Evolutionary conservation across 371 early-diverging fungal genomes (phyloP), one percentile per base, ranked within the genome.

Genomic region (Actinomortierella wolfii): DNA sequence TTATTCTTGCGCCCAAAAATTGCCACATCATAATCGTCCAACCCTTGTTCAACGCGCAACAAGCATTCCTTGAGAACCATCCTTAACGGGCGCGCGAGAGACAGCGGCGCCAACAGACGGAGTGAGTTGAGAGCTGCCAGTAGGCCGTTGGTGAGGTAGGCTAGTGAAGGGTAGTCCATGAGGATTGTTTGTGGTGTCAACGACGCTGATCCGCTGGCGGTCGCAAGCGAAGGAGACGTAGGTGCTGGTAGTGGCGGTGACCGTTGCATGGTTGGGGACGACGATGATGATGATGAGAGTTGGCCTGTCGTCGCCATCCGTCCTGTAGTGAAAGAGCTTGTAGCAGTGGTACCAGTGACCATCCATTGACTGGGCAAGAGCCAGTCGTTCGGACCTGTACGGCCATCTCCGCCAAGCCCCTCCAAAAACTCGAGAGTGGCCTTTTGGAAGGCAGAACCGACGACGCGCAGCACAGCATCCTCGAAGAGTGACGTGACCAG

Each of bases 81-180:
- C 21, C 77, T 64, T 26, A 75, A 46, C 6, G 70, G 64, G 21
- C 69, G 56, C 34, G 70, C 71, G 14, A 79, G 39, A 15, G 79
- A 68, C 26, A 84, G 57, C 0, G 87, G 85, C 0, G 90, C 89
- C 23, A 89, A 54, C 13, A 88, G 74, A 7, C 92, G 85, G 5
- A 92, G 78, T 8, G 88, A 80, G 59, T 92, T 92, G 53, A 87
- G 85, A 0, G 84, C 79, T 2, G 85, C 65, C 34, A 87, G 79
- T 40, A 88, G 84, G 8, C 80, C 77, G 64, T 92, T 92, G 50
- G 89, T 81, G n/a, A 90, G 83, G 14, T 83, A 70, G 1, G 90
- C 92, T 5, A 91, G 70, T 1, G 86, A 81, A 1, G 91, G 92
- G 58, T 89, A 88, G 40, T 85, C 80, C 20, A 90, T 78, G n/a